phyloP scores from a whole-genome alignment of 1,284 basidiomycete species.

The Cutaneotrichosporon cutaneum region DNA sequence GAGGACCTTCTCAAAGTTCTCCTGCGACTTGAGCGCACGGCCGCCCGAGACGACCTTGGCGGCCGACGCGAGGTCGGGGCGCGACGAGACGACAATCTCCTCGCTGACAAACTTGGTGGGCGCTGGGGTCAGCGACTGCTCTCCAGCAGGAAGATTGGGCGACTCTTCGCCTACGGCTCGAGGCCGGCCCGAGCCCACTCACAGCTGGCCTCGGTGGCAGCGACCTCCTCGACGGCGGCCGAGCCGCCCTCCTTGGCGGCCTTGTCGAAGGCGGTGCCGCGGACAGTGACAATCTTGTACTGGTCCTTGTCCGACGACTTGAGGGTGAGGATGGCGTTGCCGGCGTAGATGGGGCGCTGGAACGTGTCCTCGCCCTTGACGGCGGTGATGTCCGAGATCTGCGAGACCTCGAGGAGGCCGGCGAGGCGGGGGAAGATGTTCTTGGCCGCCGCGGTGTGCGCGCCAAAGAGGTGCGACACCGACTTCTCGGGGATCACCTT shows the following conservation, averaged over 20 bases:
- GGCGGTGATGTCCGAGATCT: conserved; percentile 86
- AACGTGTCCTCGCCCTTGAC: conserved; percentile 79
- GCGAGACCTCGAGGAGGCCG: conserved; percentile 75
- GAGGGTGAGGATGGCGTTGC: conserved; percentile 94
- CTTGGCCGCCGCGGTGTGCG: conserved; percentile 72
- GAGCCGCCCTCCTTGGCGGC: conserved; percentile 59
- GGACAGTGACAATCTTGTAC: conserved; percentile 93
- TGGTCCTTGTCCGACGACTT: conserved; percentile 65
- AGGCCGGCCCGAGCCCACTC: conserved; percentile 37
- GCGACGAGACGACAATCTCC: conserved; percentile 82
- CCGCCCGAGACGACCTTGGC: conserved; percentile 91
- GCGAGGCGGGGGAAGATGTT: conserved; percentile 83
- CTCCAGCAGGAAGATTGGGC: too few species aligned
- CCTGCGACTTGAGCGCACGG: conserved; percentile 89
- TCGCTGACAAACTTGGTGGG: conserved; percentile 78
- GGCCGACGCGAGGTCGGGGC: conserved; percentile 89
- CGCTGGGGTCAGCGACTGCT: conserved; percentile 26
- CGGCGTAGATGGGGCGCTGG: conserved; percentile 94
- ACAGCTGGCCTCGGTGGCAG: conserved; percentile 66
- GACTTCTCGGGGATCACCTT: conserved; percentile 55
- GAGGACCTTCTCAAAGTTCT: conserved; percentile 83
- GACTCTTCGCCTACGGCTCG: neutral
- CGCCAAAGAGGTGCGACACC: conserved; percentile 81
- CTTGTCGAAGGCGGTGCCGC: conserved; percentile 88
- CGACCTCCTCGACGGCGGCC: conserved; percentile 63